Conservation (phyloP, 257 asterid genomes). For the Nicotiana otophora region DNA sequence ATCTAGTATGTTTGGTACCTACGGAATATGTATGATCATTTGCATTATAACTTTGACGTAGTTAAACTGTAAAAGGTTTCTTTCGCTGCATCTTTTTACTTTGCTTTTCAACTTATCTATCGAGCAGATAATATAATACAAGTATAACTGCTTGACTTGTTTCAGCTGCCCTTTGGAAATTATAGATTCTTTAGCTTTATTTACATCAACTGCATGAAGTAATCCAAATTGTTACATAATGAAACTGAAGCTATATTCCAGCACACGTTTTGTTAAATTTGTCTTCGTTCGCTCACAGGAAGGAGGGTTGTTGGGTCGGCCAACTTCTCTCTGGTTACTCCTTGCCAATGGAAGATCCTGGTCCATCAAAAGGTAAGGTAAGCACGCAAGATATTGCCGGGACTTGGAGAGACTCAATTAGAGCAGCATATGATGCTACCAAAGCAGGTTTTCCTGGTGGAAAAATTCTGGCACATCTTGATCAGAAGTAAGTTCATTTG, state of each 20-base stretch:
- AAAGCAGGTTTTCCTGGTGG: constrained; percentile 84
- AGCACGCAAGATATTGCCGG: constrained; percentile 60
- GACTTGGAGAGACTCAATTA: constrained; percentile 82
- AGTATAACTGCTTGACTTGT: not conserved
- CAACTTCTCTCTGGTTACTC: constrained; percentile 94
- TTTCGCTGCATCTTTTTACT: not conserved
- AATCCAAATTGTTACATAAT: not conserved
- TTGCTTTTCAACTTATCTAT: not conserved
- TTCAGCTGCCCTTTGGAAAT: not conserved
- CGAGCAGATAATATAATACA: not conserved
- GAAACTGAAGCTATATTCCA: not conserved
- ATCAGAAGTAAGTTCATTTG: constrained; percentile 69
- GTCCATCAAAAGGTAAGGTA: constrained; percentile 40
- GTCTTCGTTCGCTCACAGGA: constrained; percentile 38
- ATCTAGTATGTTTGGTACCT: not conserved
- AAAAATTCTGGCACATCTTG: constrained; percentile 82
- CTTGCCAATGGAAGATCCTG: constrained; percentile 96
- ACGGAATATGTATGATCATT: not conserved
- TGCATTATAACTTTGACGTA: not conserved
- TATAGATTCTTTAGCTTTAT: not conserved
- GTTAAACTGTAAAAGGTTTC: not conserved
- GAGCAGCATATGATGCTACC: constrained; percentile 74
- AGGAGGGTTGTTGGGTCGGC: constrained; percentile 74
- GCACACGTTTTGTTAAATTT: not conserved
- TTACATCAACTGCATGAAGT: not conserved